Conservation (phyloP, 2,329 filamentous ascomycete genomes). For the Paecilomyces fulvus region DNA sequence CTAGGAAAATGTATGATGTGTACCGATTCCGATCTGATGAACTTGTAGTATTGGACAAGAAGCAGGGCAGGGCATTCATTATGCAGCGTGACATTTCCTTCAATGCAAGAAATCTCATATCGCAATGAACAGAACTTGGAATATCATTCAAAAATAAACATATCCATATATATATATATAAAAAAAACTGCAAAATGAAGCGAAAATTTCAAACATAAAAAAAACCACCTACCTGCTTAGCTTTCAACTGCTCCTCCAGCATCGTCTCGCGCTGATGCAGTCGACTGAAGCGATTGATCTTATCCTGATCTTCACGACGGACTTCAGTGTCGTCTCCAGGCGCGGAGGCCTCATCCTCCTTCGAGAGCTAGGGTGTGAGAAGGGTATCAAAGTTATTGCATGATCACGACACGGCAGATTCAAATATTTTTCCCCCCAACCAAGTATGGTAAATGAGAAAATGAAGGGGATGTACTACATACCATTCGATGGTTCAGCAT, state of each 20-base stretch:
- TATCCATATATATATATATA: too few species aligned
- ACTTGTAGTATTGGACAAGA: neutral
- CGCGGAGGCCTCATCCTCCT: constrained; percentile 74
- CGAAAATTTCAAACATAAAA: neutral
- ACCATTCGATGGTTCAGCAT: constrained; percentile 57
- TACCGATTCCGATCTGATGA: neutral
- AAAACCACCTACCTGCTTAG: constrained; percentile 62
- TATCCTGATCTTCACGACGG: constrained; percentile 93
- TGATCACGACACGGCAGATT: neutral
- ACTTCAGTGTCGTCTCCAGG: constrained; percentile 81
- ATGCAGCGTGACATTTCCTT: constrained; percentile 1
- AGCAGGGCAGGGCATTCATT: neutral
- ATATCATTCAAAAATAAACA: constrained; percentile 1
- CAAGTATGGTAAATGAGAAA: neutral
- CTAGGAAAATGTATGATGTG: too few species aligned
- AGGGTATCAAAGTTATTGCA: neutral
- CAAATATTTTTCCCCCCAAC: neutral
- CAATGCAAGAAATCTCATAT: neutral
- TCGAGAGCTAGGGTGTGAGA: constrained; percentile 60
- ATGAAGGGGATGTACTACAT: constrained; percentile 11
- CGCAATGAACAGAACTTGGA: neutral
- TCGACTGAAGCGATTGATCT: constrained; percentile 96
- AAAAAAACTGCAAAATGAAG: too few species aligned
- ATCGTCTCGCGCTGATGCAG: constrained; percentile 77
- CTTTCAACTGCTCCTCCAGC: constrained; percentile 70